Conservation (phyloP, 2,329 filamentous ascomycete species). For the Trichoderma oligosporum region DNA sequence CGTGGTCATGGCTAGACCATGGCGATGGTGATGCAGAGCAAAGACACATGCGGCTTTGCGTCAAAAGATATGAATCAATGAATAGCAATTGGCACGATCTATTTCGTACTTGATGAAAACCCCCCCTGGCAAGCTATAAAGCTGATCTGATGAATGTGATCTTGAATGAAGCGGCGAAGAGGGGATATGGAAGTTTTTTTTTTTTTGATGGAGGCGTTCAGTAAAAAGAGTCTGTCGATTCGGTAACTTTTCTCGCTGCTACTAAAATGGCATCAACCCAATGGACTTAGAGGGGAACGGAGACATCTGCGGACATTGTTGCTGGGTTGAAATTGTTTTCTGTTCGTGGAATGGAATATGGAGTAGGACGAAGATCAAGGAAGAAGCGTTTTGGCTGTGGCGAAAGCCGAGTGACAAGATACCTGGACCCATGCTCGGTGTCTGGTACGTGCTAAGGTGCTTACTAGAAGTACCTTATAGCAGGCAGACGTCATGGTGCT, state of each 20-base stretch:
- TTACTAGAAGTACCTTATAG: too few species aligned
- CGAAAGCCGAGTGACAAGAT: not conserved
- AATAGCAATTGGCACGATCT: not conserved
- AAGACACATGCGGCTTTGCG: constrained; percentile 11
- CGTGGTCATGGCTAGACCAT: constrained; percentile 46
- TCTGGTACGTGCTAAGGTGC: too few species aligned
- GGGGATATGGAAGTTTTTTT: not conserved
- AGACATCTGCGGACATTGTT: not conserved
- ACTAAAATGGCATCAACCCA: not conserved
- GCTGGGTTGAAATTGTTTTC: constrained; percentile 14
- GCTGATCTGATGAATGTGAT: not conserved
- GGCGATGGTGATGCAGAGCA: constrained; percentile 27
- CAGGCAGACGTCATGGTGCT: too few species aligned
- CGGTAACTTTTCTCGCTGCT: too few species aligned
- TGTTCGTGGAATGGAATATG: constrained; percentile 11
- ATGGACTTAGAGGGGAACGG: not conserved
- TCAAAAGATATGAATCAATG: not conserved
- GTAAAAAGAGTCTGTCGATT: too few species aligned
- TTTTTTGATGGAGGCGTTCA: too few species aligned
- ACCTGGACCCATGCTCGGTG: not conserved
- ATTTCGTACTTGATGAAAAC: not conserved
- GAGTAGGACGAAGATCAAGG: not conserved
- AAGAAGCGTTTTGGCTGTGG: too few species aligned
- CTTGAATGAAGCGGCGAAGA: not conserved
- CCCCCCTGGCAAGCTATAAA: not conserved